Base-by-base conservation (phyloP, 108 stramenopile species). In the Skeletonema menzelii region DNA sequence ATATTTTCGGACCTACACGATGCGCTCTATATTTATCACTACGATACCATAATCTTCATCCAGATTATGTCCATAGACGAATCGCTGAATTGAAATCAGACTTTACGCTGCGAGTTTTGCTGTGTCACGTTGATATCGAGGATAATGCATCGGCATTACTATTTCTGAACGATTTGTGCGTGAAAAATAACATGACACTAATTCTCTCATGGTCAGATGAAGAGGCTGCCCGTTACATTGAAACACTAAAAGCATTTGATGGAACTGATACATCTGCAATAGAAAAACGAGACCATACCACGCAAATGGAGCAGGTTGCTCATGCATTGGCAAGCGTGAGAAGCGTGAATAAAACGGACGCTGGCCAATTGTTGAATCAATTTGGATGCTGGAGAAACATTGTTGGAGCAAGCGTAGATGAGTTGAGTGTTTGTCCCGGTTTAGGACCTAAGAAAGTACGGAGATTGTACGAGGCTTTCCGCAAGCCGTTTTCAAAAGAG, bases 211-310 rank as follows among this genome's bases (percentile, higher is more conserved):
- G 94, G 94, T 88, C 83, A 19, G 90, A 87, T 59, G 79, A 82
- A 63, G 97, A 98, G 79, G 91, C 91, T 7, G 97, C 95, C 2
- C 82, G 97, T 0, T 97, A 97, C 70, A 64, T 98, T 63, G 97
- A 98, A 84, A 94, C 96, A 20, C 92, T 92, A 77, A 96, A 96
- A 77, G 91, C 89, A 13, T 88, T 93, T 47, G 96, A 98, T 68
- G 87, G 93, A 10, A 96, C 93, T 63, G 91, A 95, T 71, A 83
- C 93, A 24, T 79, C 84, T 19, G 63, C 67, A 3, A 94, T 94
- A 63, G 82, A 86, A 64, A 95, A 93, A 63, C 76, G 82, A 47
- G 83, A 89, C 62, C 82, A 86, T 8, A 86, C 80, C 10, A 83
- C 79, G 61, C 53, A 80, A 8, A 44, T 64, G 14, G 91, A 92